Base-by-base conservation (phyloP, 2,329 filamentous ascomycete species). In the Alternaria angustiovoidea region DNA sequence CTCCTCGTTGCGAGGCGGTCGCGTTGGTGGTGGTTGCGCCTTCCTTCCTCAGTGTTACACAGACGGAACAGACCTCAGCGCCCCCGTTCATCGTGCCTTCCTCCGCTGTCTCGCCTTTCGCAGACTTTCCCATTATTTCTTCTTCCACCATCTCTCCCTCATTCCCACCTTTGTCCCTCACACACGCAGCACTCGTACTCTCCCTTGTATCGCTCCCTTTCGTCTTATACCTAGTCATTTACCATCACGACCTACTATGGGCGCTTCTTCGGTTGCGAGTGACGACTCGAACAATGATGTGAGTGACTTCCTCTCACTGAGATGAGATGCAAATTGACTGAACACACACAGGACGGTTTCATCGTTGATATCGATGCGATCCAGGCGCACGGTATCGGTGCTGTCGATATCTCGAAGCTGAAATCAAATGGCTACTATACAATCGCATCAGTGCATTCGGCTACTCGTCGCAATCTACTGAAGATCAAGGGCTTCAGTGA, bases 401-500 rank as follows among this genome's bases (percentile, higher is more conserved):
- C 85, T 32, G 82, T 86, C 2, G 89, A 91, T 71, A 90, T 91
- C 65, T 81, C 82, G 7, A 91, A 90, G 75, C 80, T 91, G 51
- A 90, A 89, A 74, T 76, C 81, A 2, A 86, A 86, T 70, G 86
- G 87, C 18, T 89, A 85, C 71, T 86, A 86, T 75, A 91, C 89
- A 9, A 82, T 91, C 68, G 84, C 86, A 57, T 85, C 85, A 44
- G 86, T 90, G 36, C 83, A 88, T 64, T 81, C 83, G 16, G 85
- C 86, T 16, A 89, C 87, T 42, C 83, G 86, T 53, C 86, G 84
- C 68, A 86, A 82, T 18, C 80, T 91, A 16, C 77, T 87, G 54
- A 90, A 87, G 73, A 90, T 91, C 75, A 90, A 89, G 70, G 89
- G 88, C 8, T 89, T 90, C 76, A 90, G 88, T 58, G 88, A 90